Conservation (phyloP, 352 stramenopile species). For the Phytophthora podocarpi region DNA sequence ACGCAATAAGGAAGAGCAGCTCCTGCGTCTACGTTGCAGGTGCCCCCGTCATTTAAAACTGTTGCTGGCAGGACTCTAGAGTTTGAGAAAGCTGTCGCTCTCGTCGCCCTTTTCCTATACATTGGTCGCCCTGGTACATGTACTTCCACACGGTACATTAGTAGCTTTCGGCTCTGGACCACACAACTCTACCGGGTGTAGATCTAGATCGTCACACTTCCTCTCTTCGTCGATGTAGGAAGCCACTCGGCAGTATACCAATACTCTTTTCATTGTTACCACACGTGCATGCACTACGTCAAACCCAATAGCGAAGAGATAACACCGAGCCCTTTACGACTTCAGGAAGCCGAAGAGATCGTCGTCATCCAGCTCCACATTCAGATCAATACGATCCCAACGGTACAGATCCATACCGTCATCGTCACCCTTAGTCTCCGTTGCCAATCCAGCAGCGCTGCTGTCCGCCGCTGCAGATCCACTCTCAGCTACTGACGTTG, state of each 20-base stretch:
- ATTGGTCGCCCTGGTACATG: slow-evolving; percentile 1
- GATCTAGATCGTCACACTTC: background rate
- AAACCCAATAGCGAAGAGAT: slow-evolving; percentile 5
- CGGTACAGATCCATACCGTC: slow-evolving; percentile 76
- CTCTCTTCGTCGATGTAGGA: background rate
- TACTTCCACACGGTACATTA: slow-evolving; percentile 34
- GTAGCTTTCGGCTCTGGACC: slow-evolving; percentile 4
- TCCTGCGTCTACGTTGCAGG: slow-evolving; percentile 2
- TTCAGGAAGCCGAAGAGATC: slow-evolving; percentile 89
- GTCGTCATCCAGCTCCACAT: slow-evolving; percentile 84
- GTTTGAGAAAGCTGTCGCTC: slow-evolving; percentile 10
- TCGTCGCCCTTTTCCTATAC: slow-evolving; percentile 2
- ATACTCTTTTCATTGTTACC: slow-evolving; percentile 36
- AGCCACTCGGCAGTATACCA: slow-evolving; percentile 1
- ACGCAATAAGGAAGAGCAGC: slow-evolving; percentile 3
- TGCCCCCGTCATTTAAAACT: slow-evolving; percentile 15
- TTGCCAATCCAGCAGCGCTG: slow-evolving; percentile 6
- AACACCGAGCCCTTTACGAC: slow-evolving; percentile 53
- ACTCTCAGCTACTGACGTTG: slow-evolving; percentile 7
- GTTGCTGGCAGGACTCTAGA: slow-evolving; percentile 21
- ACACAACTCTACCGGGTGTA: background rate
- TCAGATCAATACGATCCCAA: slow-evolving; percentile 84
- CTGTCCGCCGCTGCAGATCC: slow-evolving; percentile 8
- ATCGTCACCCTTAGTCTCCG: slow-evolving; percentile 43
- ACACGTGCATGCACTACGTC: slow-evolving; percentile 35